Percentiles rank a stretch among this genome's conserved stretches.
phyloP scores from a whole-genome alignment of 805 yeast species.

The Starmerella sp. region DNA sequence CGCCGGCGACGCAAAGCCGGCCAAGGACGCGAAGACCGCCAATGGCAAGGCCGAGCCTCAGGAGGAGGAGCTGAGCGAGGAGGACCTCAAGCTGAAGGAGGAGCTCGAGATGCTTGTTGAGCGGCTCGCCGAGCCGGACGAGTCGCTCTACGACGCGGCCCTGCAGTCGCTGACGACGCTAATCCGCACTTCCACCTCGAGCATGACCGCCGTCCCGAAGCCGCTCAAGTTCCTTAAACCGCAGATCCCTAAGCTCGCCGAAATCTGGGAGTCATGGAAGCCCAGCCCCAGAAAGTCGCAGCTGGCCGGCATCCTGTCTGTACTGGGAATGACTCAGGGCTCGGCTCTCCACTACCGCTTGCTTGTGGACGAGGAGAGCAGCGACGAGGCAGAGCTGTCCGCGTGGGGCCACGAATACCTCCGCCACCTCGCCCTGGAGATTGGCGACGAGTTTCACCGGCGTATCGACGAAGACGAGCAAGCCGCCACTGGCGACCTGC shows the following conservation, averaged over 20 bases:
- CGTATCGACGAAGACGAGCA: constrained; percentile 23
- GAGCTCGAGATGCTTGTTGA: constrained; percentile 83
- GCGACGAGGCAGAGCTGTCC: constrained; percentile 42
- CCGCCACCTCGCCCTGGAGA: constrained; percentile 89
- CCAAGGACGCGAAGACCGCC: constrained; percentile 1
- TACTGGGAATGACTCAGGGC: constrained; percentile 88
- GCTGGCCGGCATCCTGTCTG: constrained; percentile 83
- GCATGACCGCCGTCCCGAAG: constrained; percentile 99
- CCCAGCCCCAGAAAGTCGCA: constrained; percentile 39
- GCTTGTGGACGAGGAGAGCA: constrained; percentile 36
- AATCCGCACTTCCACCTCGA: constrained; percentile 86
- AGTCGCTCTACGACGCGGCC: constrained; percentile 44
- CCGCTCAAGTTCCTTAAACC: constrained; percentile 94
- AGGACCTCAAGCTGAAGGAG: constrained; percentile 75
- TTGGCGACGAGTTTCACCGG: constrained; percentile 74
- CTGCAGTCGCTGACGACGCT: constrained; percentile 59
- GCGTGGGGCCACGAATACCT: constrained; percentile 96
- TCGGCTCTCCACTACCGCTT: constrained; percentile 73
- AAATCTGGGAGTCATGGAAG: constrained; percentile 56
- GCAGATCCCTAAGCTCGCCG: constrained; percentile 58
- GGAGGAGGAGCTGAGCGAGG: constrained; percentile 86
- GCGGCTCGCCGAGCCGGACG: constrained; percentile 40
- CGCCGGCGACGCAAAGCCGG: constrained; percentile 2
- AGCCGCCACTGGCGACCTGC: constrained; percentile 34
- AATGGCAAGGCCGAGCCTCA: constrained; percentile 13